These are phyloP conservation scores for Knufia fluminis DNA, from an alignment of 2,329 filamentous ascomycete genomes.

Conservation along the genomic window DNA sequence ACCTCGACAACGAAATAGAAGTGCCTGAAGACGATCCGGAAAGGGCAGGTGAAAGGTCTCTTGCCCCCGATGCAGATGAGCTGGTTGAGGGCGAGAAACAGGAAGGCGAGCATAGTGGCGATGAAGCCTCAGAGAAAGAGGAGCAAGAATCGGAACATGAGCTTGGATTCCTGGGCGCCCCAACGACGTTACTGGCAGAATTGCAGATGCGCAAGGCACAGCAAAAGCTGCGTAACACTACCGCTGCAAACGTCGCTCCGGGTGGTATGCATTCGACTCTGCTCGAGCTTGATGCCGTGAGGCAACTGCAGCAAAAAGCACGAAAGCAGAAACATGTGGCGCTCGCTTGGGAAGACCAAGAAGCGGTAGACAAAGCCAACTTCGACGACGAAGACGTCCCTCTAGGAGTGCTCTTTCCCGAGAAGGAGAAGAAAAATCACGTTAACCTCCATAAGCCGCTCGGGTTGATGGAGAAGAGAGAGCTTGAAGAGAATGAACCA, in stretches of 20 bases:
- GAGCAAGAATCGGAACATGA: constrained; percentile 32
- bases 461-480: constrained; percentile 55
- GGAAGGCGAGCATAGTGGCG: constrained; percentile 10
- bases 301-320: constrained; percentile 69
- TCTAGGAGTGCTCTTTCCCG: constrained; percentile 66
- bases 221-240: constrained; percentile 68
- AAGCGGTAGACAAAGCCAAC: constrained; percentile 39
- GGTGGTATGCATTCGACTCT: constrained; percentile 86
- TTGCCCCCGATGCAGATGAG: constrained; percentile 22
- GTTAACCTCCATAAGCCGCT: constrained; percentile 29
- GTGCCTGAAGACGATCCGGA: constrained; percentile 19
- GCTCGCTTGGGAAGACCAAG: constrained; percentile 77
- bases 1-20: constrained; percentile 12
- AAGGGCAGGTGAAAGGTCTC: constrained; percentile 15
- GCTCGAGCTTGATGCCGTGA: constrained; percentile 80
- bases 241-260: constrained; percentile 53
- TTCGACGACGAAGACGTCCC: constrained; percentile 78
- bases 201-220: constrained; percentile 84
- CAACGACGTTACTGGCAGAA: constrained; percentile 86
- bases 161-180: constrained; percentile 54
- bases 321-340: constrained; percentile 68
- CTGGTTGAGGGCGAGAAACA: constrained; percentile 10
- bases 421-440: constrained; percentile 29
- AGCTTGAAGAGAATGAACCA: constrained; percentile 88
- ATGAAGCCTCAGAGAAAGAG: constrained; percentile 38